Evolutionary conservation across 345 rosid species (phyloP).

Genomic region (Lumnitzera littorea): DNA sequence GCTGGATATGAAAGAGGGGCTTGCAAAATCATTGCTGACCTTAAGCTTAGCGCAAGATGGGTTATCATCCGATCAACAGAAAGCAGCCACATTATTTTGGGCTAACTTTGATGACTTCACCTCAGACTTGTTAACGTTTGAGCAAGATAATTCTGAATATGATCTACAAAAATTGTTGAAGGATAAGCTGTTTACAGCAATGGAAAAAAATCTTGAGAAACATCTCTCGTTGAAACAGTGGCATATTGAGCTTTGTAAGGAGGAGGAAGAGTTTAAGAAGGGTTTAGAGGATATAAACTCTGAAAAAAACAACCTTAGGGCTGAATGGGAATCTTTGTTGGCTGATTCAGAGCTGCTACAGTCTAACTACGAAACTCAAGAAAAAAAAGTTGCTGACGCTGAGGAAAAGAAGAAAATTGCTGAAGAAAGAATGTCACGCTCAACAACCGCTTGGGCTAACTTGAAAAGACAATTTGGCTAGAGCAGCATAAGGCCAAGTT

Average conservation of each 20-base stretch:
- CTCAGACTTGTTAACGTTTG: slow-evolving; percentile 5
- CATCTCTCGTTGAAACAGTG: not conserved
- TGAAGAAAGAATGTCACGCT: not conserved
- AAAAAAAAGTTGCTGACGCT: slow-evolving; percentile 2
- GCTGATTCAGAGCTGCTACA: slow-evolving; percentile 1
- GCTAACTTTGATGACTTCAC: slow-evolving; percentile 9
- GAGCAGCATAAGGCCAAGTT: not conserved
- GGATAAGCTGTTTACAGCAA: not conserved
- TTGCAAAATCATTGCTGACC: not conserved
- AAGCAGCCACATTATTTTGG: not conserved
- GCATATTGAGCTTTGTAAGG: not conserved
- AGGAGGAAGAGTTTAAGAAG: slow-evolving; percentile 4
- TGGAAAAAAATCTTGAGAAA: slow-evolving; percentile 4
- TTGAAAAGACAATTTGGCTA: not conserved
- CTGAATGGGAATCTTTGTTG: slow-evolving; percentile 1
- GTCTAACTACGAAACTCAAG: not conserved
- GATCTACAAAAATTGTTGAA: slow-evolving; percentile 4
- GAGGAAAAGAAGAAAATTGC: slow-evolving; percentile 12
- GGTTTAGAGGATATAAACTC: slow-evolving; percentile 8
- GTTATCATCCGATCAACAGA: not conserved
- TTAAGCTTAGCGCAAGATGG: slow-evolving; percentile 3
- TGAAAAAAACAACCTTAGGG: slow-evolving; percentile 2
- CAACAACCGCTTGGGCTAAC: slow-evolving; percentile 4
- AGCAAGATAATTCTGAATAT: not conserved
- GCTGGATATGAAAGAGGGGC: slow-evolving; percentile 1